phyloP scores from a whole-genome alignment of 257 asterid genomes.

The Voacanga thouarsii region DNA sequence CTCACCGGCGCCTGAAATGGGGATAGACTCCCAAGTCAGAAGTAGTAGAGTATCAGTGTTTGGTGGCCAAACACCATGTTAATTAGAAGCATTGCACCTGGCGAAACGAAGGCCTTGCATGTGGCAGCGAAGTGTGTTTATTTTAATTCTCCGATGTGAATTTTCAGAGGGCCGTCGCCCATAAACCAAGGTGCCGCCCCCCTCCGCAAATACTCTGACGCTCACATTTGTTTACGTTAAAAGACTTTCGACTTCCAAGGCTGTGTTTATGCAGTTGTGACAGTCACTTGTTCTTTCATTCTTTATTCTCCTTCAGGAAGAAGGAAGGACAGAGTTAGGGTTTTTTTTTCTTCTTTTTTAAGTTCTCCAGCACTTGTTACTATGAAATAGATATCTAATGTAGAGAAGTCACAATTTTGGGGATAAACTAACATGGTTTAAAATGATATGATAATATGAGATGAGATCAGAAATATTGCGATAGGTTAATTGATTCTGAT shows the following conservation, averaged over 20 bases:
- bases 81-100: conserved; percentile 57
- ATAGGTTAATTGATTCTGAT: too few species aligned
- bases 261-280: neutral
- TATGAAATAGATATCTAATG: too few species aligned
- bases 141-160: neutral
- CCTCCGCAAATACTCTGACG: conserved; percentile 12
- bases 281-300: neutral
- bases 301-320: too few species aligned
- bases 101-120: conserved; percentile 36
- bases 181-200: conserved; percentile 61
- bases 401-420: too few species aligned
- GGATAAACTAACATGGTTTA: too few species aligned
- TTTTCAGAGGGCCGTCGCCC: conserved; percentile 9
- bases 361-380: too few species aligned
- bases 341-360: too few species aligned
- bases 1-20: too few species aligned
- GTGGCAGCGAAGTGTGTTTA: conserved; percentile 27
- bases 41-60: neutral
- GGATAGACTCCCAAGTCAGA: too few species aligned
- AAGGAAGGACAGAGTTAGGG: too few species aligned
- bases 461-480: too few species aligned
- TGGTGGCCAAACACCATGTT: conserved; percentile 26
- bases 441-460: too few species aligned
- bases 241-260: conserved; percentile 6
- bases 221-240: neutral